phyloP scores from a whole-genome alignment of 1,284 basidiomycete genomes.

The Trichosporon faecale region DNA sequence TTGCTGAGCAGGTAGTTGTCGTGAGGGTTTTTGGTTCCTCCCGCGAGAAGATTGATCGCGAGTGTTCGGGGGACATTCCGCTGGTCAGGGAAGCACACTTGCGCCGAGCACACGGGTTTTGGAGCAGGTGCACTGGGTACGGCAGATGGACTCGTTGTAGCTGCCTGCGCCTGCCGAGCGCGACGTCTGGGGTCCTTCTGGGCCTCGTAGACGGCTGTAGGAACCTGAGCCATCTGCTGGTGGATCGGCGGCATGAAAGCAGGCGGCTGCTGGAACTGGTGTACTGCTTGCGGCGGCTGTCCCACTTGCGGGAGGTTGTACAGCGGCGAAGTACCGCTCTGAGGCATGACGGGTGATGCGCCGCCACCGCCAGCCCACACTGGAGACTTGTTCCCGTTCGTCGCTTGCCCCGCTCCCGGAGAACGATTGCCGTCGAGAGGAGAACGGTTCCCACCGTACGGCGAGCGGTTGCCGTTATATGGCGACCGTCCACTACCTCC shows the following conservation, averaged over 20 bases:
- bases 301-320: background rate
- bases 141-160: too few relatives aligned
- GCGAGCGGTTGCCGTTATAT: background rate
- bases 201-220: conserved; percentile 8
- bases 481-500: background rate
- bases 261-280: conserved; percentile 1
- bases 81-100: background rate
- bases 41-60: background rate
- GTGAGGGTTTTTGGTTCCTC: background rate
- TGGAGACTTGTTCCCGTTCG: background rate
- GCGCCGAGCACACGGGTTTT: background rate
- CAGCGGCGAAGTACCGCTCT: background rate
- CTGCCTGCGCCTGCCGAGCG: background rate
- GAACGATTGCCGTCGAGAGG: background rate
- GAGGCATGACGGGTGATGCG: background rate
- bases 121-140: background rate
- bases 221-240: background rate
- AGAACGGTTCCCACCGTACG: background rate
- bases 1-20: background rate
- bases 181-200: conserved; percentile 3
- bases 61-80: background rate
- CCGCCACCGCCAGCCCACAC: background rate
- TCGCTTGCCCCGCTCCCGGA: background rate
- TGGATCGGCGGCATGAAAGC: background rate
- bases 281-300: background rate